Conservation (phyloP, 169 alveolate species). For the Eimeria tenella region DNA sequence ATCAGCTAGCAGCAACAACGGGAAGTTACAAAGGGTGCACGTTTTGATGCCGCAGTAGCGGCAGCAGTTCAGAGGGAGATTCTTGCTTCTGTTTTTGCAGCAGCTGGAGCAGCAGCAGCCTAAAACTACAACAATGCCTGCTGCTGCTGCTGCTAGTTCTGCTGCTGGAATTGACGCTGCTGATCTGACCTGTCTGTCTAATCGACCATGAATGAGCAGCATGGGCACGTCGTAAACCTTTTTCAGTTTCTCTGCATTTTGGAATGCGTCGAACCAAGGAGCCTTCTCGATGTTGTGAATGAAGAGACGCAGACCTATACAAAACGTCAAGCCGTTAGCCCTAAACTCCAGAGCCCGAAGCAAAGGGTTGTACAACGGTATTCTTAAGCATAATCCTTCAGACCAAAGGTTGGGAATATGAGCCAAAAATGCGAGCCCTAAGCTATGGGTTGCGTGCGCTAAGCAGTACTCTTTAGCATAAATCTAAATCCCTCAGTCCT, state of each 20-base stretch:
- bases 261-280: slow-evolving; percentile 88
- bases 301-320: slow-evolving; percentile 68
- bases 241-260: slow-evolving; percentile 83
- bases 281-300: slow-evolving; percentile 80
- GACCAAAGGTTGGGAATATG: not conserved
- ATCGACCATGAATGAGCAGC: slow-evolving; percentile 55
- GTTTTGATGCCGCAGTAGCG: not conserved
- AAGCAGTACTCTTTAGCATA: not conserved
- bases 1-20: too few species aligned
- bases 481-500: not conserved
- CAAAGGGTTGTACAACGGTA: not conserved
- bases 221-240: slow-evolving; percentile 40
- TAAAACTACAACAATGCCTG: not conserved
- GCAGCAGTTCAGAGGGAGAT: not conserved
- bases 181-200: slow-evolving; percentile 61
- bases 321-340: not conserved
- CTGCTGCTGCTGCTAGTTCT: not conserved
- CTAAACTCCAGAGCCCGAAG: slow-evolving; percentile 1
- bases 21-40: too few species aligned
- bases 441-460: too few species aligned
- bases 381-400: not conserved
- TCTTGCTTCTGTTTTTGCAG: not conserved
- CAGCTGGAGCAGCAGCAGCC: slow-evolving; percentile 22
- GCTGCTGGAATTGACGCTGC: not conserved
- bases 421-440: too few species aligned